Conservation (phyloP, 169 alveolate genomes). For the Babesia microti region DNA sequence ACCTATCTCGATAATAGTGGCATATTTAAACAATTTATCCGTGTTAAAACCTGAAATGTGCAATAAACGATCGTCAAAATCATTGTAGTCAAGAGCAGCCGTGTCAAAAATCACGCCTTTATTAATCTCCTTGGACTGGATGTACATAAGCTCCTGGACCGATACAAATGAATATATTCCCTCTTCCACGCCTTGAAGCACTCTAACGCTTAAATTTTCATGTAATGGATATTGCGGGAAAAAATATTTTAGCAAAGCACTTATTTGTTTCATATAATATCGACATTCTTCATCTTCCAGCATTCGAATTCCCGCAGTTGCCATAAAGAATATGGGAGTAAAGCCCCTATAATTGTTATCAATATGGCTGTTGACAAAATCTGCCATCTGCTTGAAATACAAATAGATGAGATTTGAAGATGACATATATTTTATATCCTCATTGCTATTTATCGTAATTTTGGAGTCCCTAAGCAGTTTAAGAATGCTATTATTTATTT, state of each 20-base stretch:
- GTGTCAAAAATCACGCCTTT: no score
- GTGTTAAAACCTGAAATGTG: no score
- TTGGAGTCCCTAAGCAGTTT: no score
- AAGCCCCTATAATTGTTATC: conserved; percentile 7
- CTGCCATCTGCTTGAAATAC: conserved; percentile 22
- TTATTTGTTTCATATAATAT: conserved; percentile 16
- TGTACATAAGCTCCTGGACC: conserved; percentile 14
- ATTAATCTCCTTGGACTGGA: conserved; percentile 21
- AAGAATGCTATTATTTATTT: no score
- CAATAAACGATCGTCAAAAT: no score
- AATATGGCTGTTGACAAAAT: conserved; percentile 21
- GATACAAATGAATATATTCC: conserved; percentile 39
- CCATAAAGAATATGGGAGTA: conserved; percentile 21
- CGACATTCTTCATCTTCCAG: conserved; percentile 16
- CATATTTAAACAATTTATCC: no score
- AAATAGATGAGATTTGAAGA: conserved; percentile 13
- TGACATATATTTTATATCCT: no score
- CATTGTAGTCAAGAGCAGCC: no score
- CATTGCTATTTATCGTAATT: no score
- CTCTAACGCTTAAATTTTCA: conserved; percentile 23
- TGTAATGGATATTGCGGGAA: conserved; percentile 23
- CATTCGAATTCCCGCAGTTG: conserved; percentile 36
- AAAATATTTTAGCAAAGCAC: conserved; percentile 8
- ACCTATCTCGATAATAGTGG: conserved; percentile 32
- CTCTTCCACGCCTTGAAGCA: conserved; percentile 37